Evolutionary conservation across 352 stramenopile species (phyloP).

Genomic region (Globisporangium mamillatum): DNA sequence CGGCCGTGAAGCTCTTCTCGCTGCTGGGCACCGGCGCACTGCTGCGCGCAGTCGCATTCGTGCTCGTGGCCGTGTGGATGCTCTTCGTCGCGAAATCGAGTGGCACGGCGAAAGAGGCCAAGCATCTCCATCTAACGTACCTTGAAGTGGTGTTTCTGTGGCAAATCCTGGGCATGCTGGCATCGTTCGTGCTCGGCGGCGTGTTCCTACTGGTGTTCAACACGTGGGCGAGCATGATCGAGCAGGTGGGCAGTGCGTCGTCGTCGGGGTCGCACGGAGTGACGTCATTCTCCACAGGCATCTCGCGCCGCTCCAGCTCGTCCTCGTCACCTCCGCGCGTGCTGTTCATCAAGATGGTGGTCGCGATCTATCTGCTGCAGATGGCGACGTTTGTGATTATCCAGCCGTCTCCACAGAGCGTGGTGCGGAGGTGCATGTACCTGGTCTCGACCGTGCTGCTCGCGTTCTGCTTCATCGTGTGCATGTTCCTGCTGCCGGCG

Average conservation of each 20-base stretch:
- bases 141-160: slow-evolving; percentile 54
- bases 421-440: slow-evolving; percentile 38
- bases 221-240: slow-evolving; percentile 65
- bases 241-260: slow-evolving; percentile 34
- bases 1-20: slow-evolving; percentile 53
- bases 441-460: slow-evolving; percentile 46
- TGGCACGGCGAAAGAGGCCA: slow-evolving; percentile 32
- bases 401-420: slow-evolving; percentile 22
- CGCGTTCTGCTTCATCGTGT: slow-evolving; percentile 45
- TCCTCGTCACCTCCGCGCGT: slow-evolving; percentile 30
- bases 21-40: slow-evolving; percentile 42
- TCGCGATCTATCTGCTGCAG: slow-evolving; percentile 47
- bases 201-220: slow-evolving; percentile 67
- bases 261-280: background rate
- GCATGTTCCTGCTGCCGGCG: slow-evolving; percentile 45
- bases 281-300: slow-evolving; percentile 1
- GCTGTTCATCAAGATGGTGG: slow-evolving; percentile 54
- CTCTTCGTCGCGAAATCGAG: slow-evolving; percentile 35
- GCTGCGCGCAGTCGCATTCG: slow-evolving; percentile 46
- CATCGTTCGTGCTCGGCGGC: slow-evolving; percentile 38
- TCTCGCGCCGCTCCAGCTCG: slow-evolving; percentile 6
- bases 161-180: slow-evolving; percentile 45
- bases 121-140: slow-evolving; percentile 57
- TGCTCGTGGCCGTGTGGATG: slow-evolving; percentile 55
- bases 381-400: slow-evolving; percentile 45